These are phyloP conservation scores for Ustulina deusta DNA, from an alignment of 2,329 filamentous ascomycete species.

Conservation along the genomic window DNA sequence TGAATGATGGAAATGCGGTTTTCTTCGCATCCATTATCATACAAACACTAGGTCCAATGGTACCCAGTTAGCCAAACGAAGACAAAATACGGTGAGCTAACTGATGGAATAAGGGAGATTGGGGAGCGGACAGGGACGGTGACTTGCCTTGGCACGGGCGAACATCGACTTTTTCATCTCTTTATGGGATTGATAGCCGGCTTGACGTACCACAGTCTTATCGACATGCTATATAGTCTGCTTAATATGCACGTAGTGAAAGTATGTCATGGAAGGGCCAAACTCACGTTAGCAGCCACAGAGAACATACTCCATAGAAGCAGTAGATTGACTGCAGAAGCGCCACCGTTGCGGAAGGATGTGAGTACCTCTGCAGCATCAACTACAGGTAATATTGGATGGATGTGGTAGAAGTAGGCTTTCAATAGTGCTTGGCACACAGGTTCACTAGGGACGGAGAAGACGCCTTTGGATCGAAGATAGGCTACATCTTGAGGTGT, in stretches of 20 bases:
- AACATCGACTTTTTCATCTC: conserved; percentile 39
- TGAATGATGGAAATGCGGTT: conserved; percentile 37
- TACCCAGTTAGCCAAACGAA: background rate
- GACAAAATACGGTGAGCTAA: background rate
- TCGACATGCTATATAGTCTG: conserved; percentile 29
- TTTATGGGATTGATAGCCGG: conserved; percentile 36
- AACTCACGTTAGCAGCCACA: conserved; percentile 51
- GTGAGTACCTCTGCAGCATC: conserved; percentile 50
- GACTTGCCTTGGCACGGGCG: conserved; percentile 31
- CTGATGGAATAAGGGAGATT: background rate
- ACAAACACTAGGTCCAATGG: conserved; percentile 19
- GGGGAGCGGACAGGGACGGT: background rate
- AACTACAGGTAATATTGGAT: conserved; percentile 54
- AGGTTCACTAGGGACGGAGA: conserved; percentile 48
- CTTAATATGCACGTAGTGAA: conserved; percentile 1
- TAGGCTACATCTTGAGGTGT: conserved; percentile 46
- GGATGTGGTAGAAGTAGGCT: conserved; percentile 54
- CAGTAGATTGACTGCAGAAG: conserved; percentile 51
- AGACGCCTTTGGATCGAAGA: conserved; percentile 52
- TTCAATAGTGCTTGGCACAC: conserved; percentile 50
- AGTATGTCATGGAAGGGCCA: background rate
- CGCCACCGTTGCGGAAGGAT: conserved; percentile 46
- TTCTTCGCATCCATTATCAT: conserved; percentile 35
- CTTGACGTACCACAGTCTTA: conserved; percentile 32
- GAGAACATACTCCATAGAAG: conserved; percentile 57